These are phyloP conservation scores for Fusarium subtropicale DNA, from an alignment of 2,329 filamentous ascomycete genomes.

Conservation along the genomic window DNA sequence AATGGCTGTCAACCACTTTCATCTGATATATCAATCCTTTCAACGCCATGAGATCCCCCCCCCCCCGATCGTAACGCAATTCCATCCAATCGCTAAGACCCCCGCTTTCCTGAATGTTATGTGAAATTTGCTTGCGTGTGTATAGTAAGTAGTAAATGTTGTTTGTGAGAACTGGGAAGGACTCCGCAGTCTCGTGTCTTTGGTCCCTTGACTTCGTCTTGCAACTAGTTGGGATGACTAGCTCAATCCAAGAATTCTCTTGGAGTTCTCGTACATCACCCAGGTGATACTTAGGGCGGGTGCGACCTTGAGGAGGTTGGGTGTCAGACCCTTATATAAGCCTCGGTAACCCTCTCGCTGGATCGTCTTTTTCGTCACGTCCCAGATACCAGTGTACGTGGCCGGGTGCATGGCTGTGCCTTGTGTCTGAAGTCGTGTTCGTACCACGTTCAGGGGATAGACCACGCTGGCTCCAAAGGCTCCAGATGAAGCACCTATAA, in stretches of 20 bases:
- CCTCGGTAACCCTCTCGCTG: constrained; percentile 85
- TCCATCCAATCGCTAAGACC: constrained; percentile 46
- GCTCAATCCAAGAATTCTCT: constrained; percentile 72
- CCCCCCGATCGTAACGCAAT: constrained; percentile 40
- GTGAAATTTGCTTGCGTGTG: constrained; percentile 31
- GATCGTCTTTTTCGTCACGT: constrained; percentile 87
- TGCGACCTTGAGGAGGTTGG: constrained; percentile 95
- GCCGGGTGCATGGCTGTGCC: constrained; percentile 91
- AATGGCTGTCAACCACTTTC: constrained; percentile 13
- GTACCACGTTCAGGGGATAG: constrained; percentile 92
- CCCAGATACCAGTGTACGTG: constrained; percentile 90
- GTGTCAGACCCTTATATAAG: constrained; percentile 93
- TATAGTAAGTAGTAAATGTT: constrained; percentile 35
- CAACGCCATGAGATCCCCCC: constrained; percentile 41
- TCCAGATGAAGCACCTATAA: constrained; percentile 91
- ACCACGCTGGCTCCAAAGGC: constrained; percentile 94
- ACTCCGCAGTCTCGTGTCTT: constrained; percentile 10
- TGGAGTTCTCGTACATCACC: constrained; percentile 92
- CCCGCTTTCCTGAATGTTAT: constrained; percentile 46
- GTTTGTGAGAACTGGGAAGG: constrained; percentile 9
- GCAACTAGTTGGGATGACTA: constrained; percentile 20
- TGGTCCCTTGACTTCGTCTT: constrained; percentile 7
- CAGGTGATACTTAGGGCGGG: constrained; percentile 96
- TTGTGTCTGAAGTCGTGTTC: constrained; percentile 92
- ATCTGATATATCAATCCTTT: constrained; percentile 42